Evolutionary conservation across 2,329 filamentous ascomycete species (phyloP), one percentile per base, ranked within the genome.

Genomic region (Alternaria arborescens): DNA sequence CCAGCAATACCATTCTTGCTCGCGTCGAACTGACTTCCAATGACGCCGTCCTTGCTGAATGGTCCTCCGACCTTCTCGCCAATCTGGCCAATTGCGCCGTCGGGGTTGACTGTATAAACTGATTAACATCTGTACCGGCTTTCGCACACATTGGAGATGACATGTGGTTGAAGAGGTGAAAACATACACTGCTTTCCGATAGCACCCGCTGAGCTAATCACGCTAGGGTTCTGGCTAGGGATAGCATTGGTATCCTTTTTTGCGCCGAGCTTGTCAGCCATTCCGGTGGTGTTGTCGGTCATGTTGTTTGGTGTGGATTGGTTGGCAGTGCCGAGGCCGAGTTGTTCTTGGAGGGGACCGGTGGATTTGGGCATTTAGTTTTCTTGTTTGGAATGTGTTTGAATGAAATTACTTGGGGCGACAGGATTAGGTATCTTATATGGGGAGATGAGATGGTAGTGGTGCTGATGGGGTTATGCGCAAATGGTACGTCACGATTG

Each of bases 1-100:
- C 85, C 85, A 3, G 85, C 85, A 28, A 88, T 82, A 5, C 78
- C 80, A 18, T 84, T 84, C 44, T 85, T 82, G 0, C 79, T 71
- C 0, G 85, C 86, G 65, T 81, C 76, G 65, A 88, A 88, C 63
- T 86, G 84, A 57, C 83, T 84, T 20, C 86, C 85, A 56, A 88
- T 81, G 8, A 79, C 68, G 0, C 86, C 85, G 2, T 86, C 82
- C 65, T 85, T 84, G 61, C 61, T 66, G 8, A 77, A 70, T 7
- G 73, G 74, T 0, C 86, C 74, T 3, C 75, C 85, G 8, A 87
- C 76, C 60, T 80, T 81, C 71, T 86, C 78, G 0, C 81, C 84
- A 3, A 81, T 76, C 11, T 83, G 81, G 7, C 85, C 85, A n/a
- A 87, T 72, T 0, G 80, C 78, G 18, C 85, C 85, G 5, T 83